Base-by-base conservation (phyloP, 352 stramenopile genomes). In the Blastocystis sp. region DNA sequence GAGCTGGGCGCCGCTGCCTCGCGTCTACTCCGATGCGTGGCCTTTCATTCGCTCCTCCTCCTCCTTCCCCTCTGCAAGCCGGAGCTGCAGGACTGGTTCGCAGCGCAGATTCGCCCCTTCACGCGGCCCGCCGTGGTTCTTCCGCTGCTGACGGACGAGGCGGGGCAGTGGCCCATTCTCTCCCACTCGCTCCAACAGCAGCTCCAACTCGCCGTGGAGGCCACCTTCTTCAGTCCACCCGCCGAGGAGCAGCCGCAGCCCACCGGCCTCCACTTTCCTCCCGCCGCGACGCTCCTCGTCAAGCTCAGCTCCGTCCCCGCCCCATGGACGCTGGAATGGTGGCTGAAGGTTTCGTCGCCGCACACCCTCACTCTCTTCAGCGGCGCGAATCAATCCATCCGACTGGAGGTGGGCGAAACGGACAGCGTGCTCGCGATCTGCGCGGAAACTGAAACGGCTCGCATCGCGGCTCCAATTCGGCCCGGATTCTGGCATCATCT, bases 251-350 rank as follows among this genome's bases (percentile, higher is more conserved):
- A 52, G 7, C 56, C n/a, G 4, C 45, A 67, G 17, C n/a, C 23
- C 2, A 64, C 10, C 5, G 40, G 41, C 23, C 21, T 69, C 61
- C 74, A 69, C 45, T 52, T 84, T 23, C 40, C 56, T 4, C 4
- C 23, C 9, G 17, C 38, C 19, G 21, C 19, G 23, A 38, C 45
- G 52, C 21, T 76, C 7, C n/a, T 21, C 48, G 9, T 84, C 9
- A 62, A 21, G 28, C 65, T 69, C 9, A 53, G 56, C 19, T 43
- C 23, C 0, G 28, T 84, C 2, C 34, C 34, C 2, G 53, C 74
- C 2, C 48, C 74, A 10, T 84, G 56, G 53, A 70, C 74, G 2
- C 34, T 70, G 14, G 74, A 84, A 40, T 84, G 28, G n/a, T 70
- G 45, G 52, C 19, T 84, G 74, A 60, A 40, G n/a, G 17, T 45